Percentiles rank a stretch among this genome's conserved stretches.
These are phyloP conservation scores for Panellus pusillus DNA, from an alignment of 768 basidiomycete species.

Conservation along the genomic window DNA sequence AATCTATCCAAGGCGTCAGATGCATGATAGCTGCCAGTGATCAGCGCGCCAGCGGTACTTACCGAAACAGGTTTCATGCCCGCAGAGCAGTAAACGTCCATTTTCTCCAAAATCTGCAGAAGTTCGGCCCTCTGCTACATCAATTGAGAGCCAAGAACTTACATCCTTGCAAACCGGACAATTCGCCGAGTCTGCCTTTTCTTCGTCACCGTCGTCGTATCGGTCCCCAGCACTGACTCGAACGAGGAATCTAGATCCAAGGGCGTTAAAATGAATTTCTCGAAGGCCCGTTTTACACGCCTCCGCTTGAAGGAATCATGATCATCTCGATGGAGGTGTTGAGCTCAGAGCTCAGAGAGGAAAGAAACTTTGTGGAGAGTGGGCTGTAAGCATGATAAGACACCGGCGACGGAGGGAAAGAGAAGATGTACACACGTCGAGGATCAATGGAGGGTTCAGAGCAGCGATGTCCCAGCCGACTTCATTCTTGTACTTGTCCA, in stretches of 20 bases:
- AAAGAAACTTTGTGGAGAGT: no score
- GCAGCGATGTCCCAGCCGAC: no score
- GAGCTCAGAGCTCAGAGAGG: no score
- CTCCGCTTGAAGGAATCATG: constrained; percentile 33
- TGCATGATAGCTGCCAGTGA: constrained; percentile 3
- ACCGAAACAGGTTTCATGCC: constrained; percentile 68
- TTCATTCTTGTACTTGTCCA: no score
- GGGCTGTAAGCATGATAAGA: no score
- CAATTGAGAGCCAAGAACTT: background rate
- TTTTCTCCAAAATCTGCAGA: constrained; percentile 46
- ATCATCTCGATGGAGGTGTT: no score
- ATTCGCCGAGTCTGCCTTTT: constrained; percentile 40
- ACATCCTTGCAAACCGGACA: constrained; percentile 76
- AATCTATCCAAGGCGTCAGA: constrained; percentile 38
- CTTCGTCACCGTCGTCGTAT: constrained; percentile 48
- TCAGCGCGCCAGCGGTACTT: constrained; percentile 11
- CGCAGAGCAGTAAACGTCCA: constrained; percentile 63
- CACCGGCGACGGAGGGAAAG: no score
- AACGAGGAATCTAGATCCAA: constrained; percentile 40
- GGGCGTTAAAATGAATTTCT: background rate
- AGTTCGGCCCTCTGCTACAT: background rate
- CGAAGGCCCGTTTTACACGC: constrained; percentile 34
- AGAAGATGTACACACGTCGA: no score
- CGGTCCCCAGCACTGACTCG: constrained; percentile 46
- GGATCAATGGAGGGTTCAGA: no score